These are phyloP conservation scores for Periconia macrospinosa DNA, from an alignment of 2,329 filamentous ascomycete genomes.

Conservation along the genomic window DNA sequence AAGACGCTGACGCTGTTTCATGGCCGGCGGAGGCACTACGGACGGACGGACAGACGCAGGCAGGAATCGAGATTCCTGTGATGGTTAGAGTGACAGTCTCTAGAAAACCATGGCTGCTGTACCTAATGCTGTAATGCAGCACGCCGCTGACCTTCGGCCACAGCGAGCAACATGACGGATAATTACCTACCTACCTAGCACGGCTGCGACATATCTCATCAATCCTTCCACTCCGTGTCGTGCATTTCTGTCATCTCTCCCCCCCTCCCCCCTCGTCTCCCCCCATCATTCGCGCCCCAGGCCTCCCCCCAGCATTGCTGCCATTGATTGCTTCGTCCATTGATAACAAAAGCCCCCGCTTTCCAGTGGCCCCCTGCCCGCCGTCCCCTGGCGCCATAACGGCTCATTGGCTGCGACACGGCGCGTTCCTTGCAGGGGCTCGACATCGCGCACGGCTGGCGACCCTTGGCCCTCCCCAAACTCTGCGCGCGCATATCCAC, in stretches of 20 bases:
- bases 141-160: too few relatives aligned
- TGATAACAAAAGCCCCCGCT: background rate
- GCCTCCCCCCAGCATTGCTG: too few relatives aligned
- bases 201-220: too few relatives aligned
- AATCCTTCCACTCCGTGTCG: too few relatives aligned
- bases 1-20: too few relatives aligned
- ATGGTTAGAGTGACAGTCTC: too few relatives aligned
- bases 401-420: slow-evolving; percentile 8
- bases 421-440: slow-evolving; percentile 20
- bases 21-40: too few relatives aligned
- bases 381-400: slow-evolving; percentile 11
- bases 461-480: slow-evolving; percentile 11
- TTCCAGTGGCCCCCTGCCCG: background rate
- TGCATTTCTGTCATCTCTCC: too few relatives aligned
- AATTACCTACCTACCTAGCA: too few relatives aligned
- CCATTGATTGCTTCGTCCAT: background rate
- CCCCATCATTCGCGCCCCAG: background rate
- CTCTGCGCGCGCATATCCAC: slow-evolving; percentile 21
- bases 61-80: background rate
- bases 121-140: too few relatives aligned
- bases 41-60: background rate
- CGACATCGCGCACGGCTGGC: slow-evolving; percentile 17
- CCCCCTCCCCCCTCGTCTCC: background rate
- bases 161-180: too few relatives aligned
- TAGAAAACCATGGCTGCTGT: too few relatives aligned